These are phyloP conservation scores for Rhizopogon rudus DNA, from an alignment of 768 basidiomycete species.

Conservation along the genomic window DNA sequence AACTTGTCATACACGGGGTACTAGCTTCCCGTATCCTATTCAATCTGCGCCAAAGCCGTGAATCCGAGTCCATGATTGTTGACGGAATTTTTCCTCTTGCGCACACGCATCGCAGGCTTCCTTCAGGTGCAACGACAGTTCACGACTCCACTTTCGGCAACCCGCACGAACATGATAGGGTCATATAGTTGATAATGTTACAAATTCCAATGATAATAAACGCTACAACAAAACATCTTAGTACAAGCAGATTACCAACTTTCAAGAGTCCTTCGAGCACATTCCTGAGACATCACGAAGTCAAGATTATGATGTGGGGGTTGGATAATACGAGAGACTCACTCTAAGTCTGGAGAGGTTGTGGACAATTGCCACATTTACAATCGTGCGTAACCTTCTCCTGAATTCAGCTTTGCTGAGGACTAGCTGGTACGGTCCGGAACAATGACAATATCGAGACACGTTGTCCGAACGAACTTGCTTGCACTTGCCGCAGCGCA, in stretches of 20 bases:
- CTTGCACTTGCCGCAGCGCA: conserved; percentile 84
- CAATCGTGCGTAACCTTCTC: conserved; percentile 71
- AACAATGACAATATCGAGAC: conserved; percentile 81
- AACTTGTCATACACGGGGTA: neutral
- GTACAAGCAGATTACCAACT: conserved; percentile 25
- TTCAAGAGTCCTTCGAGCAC: conserved; percentile 32
- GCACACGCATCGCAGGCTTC: neutral
- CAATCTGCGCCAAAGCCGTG: neutral
- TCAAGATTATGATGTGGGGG: neutral
- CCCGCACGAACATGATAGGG: neutral
- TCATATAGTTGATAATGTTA: neutral
- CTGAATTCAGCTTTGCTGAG: conserved; percentile 68
- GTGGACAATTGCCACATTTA: conserved; percentile 77
- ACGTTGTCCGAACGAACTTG: conserved; percentile 90
- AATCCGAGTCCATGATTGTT: neutral
- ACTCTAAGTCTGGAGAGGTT: conserved; percentile 67
- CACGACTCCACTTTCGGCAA: no score
- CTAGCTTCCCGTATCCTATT: conserved; percentile 1
- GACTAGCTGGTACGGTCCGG: conserved; percentile 75
- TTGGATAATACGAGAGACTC: conserved; percentile 9
- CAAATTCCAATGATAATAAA: neutral
- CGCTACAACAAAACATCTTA: neutral
- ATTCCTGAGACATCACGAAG: conserved; percentile 25
- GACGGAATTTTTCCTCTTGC: neutral
- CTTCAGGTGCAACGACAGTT: neutral